Base-by-base conservation (phyloP, 495 filamentous ascomycete species). In the Trypethelium eluteriae region DNA sequence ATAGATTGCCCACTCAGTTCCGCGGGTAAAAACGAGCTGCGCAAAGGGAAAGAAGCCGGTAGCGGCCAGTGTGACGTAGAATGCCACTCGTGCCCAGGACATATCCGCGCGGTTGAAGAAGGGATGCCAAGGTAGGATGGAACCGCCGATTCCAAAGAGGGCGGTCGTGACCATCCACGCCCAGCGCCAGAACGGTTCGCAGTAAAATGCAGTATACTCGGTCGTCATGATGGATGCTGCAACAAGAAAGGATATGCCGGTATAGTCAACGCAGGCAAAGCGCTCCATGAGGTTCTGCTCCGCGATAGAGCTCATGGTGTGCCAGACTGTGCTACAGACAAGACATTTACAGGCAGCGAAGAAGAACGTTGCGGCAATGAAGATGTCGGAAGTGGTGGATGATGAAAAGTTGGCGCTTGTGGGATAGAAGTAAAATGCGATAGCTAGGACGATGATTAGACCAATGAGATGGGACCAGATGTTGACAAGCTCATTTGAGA, bases 211-310 rank as follows among this genome's bases (percentile, higher is more conserved):
- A 3, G 95, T 96, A 78, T 97, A 98, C 75, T 99, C 94, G 64
- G 91, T 96, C 3, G 94, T 96, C 85, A 98, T 93, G 78, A 99
- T 98, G 50, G 91, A 96, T 34, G 94, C 90, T 9, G 94, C 95
- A 57, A 99, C 93, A 34, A 99, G 85, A 64, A 99, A 81, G 2
- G 93, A 97, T 70, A 99, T 99, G 38, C 95, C 95, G 0, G 93
- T 97, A 77, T 99, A 99, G 74, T 99, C 94, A 53, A 99, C 93
- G 76, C 94, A 99, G 47, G 95, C 95, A 71, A 98, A 97, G 64
- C 92, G 87, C 74, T 96, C 94, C 83, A 99, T 88, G 59, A 96
- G 82, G 11, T 83, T 86, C 72, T 95, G 89, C 56, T 95, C 88
- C 57, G 93, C 89, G 65, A 98, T 95, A 69, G 88, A 89, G 80